Conservation (phyloP, 495 filamentous ascomycete species). For the Letharia columbiana region DNA sequence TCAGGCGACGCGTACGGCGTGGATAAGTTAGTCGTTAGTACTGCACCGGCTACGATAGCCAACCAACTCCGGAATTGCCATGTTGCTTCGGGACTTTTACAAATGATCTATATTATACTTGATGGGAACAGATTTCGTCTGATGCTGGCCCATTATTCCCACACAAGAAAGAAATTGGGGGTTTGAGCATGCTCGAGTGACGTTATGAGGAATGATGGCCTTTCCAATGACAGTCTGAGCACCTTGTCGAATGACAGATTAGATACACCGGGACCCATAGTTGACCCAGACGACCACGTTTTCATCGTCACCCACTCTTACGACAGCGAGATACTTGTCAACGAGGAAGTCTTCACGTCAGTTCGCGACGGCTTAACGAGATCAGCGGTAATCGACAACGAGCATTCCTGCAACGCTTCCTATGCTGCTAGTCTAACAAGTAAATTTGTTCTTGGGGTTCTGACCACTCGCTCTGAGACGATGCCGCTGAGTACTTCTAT, state of each 20-base stretch:
- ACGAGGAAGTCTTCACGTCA: background rate
- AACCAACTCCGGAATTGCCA: background rate
- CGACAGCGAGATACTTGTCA: background rate
- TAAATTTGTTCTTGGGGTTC: background rate
- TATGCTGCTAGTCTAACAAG: background rate
- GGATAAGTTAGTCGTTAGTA: background rate
- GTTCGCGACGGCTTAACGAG: background rate
- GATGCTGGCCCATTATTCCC: background rate
- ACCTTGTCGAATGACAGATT: background rate
- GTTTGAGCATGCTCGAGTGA: background rate
- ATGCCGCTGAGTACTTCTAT: background rate
- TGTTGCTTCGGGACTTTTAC: background rate
- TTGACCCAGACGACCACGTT: background rate
- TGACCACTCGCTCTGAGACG: background rate
- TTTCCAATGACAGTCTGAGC: background rate
- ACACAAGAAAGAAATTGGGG: background rate
- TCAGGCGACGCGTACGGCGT: background rate
- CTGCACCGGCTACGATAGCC: background rate
- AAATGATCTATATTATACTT: background rate
- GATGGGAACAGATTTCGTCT: background rate
- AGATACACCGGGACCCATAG: background rate
- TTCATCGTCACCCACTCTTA: background rate
- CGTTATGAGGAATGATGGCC: background rate
- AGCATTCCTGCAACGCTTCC: background rate
- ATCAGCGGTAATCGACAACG: background rate